Base-by-base conservation (phyloP, 2,329 filamentous ascomycete genomes). In the Zymoseptoria crescenta region DNA sequence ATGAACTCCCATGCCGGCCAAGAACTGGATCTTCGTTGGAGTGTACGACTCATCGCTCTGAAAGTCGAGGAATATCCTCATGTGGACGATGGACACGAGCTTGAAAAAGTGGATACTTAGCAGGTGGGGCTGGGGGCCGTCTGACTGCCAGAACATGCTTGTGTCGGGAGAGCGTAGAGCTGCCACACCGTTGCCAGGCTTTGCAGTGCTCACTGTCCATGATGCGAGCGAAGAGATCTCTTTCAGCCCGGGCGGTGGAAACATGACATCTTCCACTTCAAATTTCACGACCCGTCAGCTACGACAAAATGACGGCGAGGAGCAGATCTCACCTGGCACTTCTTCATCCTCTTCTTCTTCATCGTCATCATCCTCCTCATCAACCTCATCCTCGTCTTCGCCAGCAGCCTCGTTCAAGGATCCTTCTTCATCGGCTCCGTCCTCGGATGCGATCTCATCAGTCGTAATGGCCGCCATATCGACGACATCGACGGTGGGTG, bases 31-130 rank as follows among this genome's bases (percentile, higher is more conserved):
- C 68, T 91, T 89, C 1, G 92, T 97, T 0, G 94, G 94, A 2
- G 94, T 99, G 74, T 99, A 99, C 50, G 89, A 94, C 75, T 99
- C 94, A 74, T 99, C 94, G 56, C 90, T 84, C 62, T 87, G 86
- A 74, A 96, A 96, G 76, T 99, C 92, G 51, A 99, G 86, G 66
- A 88, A 92, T 67, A 94, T 84, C n/a, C 89, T 82, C 55, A 94
- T 85, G 28, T 86, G 84, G 4, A 87, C 85, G 62, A 94, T 91
- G 60, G 86, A 86, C 50, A 92, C 89, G 7, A 89, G 83, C 67
- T 91, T 91, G 74, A 91, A 86, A 74, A 94, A 94, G 74, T 94
- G 90, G 49, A 94, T 88, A 60, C 89, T 93, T 53, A 94, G 80
- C 62, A 86, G 83, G 69, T 94, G 89, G 4, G 89, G 89, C 71